A percentile compares a stretch with the other conserved stretches of the same genome.
Conservation (phyloP, 2,329 filamentous ascomycete species). For the Fusarium albidum region DNA sequence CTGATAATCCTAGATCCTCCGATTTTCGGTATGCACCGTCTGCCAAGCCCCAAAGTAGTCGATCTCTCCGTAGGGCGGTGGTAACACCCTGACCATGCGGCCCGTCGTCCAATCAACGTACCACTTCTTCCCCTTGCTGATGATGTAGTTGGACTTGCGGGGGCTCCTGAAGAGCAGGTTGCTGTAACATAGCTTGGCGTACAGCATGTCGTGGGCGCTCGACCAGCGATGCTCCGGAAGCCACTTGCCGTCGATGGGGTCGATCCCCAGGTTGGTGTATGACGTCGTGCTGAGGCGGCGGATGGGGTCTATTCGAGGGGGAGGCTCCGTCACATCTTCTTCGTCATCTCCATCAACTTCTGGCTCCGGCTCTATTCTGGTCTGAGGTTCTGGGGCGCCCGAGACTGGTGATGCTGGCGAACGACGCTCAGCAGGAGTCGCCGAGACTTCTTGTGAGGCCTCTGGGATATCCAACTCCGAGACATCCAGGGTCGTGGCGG, state of each 20-base stretch:
- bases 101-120: slow-evolving; percentile 67
- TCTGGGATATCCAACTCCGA: slow-evolving; percentile 35
- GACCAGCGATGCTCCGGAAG: slow-evolving; percentile 63
- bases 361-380: slow-evolving; percentile 32
- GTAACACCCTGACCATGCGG: slow-evolving; percentile 60
- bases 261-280: slow-evolving; percentile 55
- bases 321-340: slow-evolving; percentile 29
- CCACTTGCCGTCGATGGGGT: slow-evolving; percentile 64
- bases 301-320: slow-evolving; percentile 43
- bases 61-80: slow-evolving; percentile 62
- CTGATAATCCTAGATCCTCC: slow-evolving; percentile 47
- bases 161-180: slow-evolving; percentile 65
- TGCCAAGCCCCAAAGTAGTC: slow-evolving; percentile 60
- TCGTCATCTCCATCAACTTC: slow-evolving; percentile 34
- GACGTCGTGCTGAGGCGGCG: slow-evolving; percentile 55
- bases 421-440: slow-evolving; percentile 26
- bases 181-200: slow-evolving; percentile 68
- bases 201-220: slow-evolving; percentile 63
- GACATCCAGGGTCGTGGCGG: slow-evolving; percentile 37
- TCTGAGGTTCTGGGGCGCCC: slow-evolving; percentile 31
- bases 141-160: slow-evolving; percentile 65
- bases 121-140: slow-evolving; percentile 66
- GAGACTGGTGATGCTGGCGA: slow-evolving; percentile 19
- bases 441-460: slow-evolving; percentile 33
- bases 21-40: slow-evolving; percentile 58